phyloP scores from a whole-genome alignment of 306 rosid species.

The Fragaria vesca region DNA sequence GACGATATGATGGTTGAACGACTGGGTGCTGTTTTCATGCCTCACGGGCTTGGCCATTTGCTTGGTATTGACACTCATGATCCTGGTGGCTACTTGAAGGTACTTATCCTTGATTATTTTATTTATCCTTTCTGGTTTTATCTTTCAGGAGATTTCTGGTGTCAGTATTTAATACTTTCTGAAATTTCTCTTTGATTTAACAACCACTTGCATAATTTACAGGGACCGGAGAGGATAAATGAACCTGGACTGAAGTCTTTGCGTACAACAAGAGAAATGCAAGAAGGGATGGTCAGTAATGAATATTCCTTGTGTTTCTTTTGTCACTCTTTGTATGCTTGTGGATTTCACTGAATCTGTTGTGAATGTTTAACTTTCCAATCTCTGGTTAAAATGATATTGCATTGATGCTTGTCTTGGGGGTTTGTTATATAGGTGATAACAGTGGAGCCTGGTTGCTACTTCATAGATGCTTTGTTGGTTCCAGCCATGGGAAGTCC shows the following conservation, averaged over 20 bases:
- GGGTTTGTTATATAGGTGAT: slow-evolving; percentile 55
- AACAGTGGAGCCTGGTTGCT: slow-evolving; percentile 96
- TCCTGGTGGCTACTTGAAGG: slow-evolving; percentile 93
- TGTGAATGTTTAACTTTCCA: background rate
- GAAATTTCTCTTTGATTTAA: slow-evolving; percentile 1
- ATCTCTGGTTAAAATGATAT: background rate
- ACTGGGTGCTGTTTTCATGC: slow-evolving; percentile 86
- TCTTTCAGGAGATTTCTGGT: background rate
- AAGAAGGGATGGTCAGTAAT: slow-evolving; percentile 79
- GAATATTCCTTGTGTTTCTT: background rate
- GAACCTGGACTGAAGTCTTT: slow-evolving; percentile 81
- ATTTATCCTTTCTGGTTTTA: slow-evolving; percentile 13
- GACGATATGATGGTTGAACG: slow-evolving; percentile 65
- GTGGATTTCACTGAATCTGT: background rate
- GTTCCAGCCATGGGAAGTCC: slow-evolving; percentile 61
- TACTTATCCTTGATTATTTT: slow-evolving; percentile 24
- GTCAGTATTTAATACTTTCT: background rate
- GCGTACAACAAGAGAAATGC: slow-evolving; percentile 60
- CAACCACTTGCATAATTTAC: slow-evolving; percentile 26
- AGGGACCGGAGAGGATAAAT: slow-evolving; percentile 66
- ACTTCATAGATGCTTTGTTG: slow-evolving; percentile 81
- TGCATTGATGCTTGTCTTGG: slow-evolving; percentile 8
- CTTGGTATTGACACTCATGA: slow-evolving; percentile 95
- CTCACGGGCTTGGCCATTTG: slow-evolving; percentile 93
- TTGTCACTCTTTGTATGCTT: background rate